Base-by-base conservation (phyloP, 305 asterid genomes). In the Euphrasia arctica region DNA sequence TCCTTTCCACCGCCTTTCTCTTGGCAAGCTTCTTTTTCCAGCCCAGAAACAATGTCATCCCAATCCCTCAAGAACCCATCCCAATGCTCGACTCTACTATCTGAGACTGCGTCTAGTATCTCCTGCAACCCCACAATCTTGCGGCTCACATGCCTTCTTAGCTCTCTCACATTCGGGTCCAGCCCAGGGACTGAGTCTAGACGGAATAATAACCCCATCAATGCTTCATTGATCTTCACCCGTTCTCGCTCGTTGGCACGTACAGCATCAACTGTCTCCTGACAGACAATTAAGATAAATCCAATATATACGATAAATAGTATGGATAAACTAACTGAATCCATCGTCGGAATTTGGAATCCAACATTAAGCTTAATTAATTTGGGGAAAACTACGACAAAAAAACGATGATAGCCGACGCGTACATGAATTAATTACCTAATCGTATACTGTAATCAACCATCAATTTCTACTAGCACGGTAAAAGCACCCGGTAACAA, bases 261-360 rank as follows among this genome's bases (percentile, higher is more conserved):
- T 5, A 92, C 95, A 28, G 97, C 91, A 68, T 92, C 98, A 75
- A 92, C 97, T 7, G 98, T 92, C 62, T 92, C 98, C 97, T 92
- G 85, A 70, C 60, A 71, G 62, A 62, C 67, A 70, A 31, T 31
- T 31, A 31, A 31, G 34, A 31, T 31, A 18, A 18, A 18, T 18
- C 22, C 22, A 18, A 18, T 18, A 18, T 18, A 18, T 18, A 18
- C 22, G 22, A 18, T 18, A 18, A 18, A 18, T 18, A 18, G n/a
- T n/a, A n/a, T 9, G 7, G 42, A 39, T 39, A 39, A 48, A n/a
- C 54, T 51, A 18, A 51, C 28, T 15, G 9, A 15, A 51, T 50
- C 56, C 22, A 18, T 18, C 22, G 22, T 18, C 22, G 22, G 22
- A 18, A 11, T 48, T n/a, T 2, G 22, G n/a, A 10, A 10, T 9